Evolutionary conservation across 1,139 yeast genomes (phyloP), one percentile per base, ranked within the genome.

Genomic region (Diutina pseudorugosa): DNA sequence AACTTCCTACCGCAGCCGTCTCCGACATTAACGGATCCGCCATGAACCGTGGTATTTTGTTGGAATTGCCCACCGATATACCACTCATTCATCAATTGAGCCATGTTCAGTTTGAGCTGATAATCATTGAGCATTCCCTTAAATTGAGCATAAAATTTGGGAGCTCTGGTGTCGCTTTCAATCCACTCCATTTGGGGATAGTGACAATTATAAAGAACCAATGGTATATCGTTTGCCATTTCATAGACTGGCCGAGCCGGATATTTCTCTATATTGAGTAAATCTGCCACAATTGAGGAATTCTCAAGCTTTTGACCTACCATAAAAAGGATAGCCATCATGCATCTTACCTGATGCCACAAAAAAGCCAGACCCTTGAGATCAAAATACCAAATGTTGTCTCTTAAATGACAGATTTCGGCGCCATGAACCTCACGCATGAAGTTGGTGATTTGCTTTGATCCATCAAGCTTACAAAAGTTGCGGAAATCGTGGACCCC

Each of bases 261-360:
- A 54, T 70, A 77, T 52, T 68, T 71, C 3, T 71, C 73, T 2
- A 80, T 71, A 61, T 91, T 77, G 54, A 91, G 65, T 56, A 94
- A 69, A 1, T 80, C 76, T 14, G 65, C 65, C 1, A 94, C 72
- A 1, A 90, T 64, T 0, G 67, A 63, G 0, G 88, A 83, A 0
- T 65, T 56, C 65, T 94, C 99, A 30, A 80, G 73, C 18, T 72
- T 73, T 65, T 90, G 96, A 1, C 96, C 98, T 4, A 91, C 81
- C 25, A 85, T 67, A 53, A 94, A 80, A 52, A 94, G 65, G 7
- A 87, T 73, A 0, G 95, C 95, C 69, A 90, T 80, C 95, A 94
- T 93, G 59, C 96, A 90, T 52, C 98, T 77, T 21, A 94, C 99
- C 65, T 94, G 99, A 64, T 94, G 98, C 98, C 98, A 94, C 55